Conservation (phyloP, 345 rosid genomes). For the Murraya koenigii region DNA sequence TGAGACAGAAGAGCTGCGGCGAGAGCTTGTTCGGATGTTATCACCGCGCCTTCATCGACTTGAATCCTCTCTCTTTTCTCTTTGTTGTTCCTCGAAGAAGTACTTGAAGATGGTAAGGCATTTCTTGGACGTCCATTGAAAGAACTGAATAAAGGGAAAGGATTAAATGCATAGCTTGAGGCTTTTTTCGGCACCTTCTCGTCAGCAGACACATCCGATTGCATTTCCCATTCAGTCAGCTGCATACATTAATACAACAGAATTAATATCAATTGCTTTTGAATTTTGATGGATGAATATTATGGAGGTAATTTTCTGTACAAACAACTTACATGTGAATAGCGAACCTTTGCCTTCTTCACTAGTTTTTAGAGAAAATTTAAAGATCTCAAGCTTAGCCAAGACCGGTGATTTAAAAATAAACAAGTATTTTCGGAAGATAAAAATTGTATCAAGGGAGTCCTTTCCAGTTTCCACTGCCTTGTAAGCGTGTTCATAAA, state of each 20-base stretch:
- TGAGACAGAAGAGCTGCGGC: conserved; percentile 32
- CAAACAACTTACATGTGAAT: too few species aligned
- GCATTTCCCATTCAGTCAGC: conserved; percentile 8
- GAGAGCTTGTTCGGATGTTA: conserved; percentile 25
- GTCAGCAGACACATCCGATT: not conserved
- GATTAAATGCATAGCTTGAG: not conserved
- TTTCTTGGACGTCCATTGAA: not conserved
- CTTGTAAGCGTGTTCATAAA: not conserved
- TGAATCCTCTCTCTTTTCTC: not conserved
- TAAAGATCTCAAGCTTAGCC: not conserved
- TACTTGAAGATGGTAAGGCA: not conserved
- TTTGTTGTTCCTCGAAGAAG: conserved; percentile 9
- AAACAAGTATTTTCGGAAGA: not conserved
- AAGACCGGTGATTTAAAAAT: not conserved
- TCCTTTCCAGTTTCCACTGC: not conserved
- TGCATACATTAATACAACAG: not conserved
- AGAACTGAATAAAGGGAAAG: not conserved
- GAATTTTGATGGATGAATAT: too few species aligned
- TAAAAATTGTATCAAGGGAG: not conserved
- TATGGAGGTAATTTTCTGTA: too few species aligned
- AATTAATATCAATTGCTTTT: too few species aligned
- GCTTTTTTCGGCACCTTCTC: not conserved
- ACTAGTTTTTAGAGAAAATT: too few species aligned
- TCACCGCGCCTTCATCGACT: conserved; percentile 4
- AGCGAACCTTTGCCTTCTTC: too few species aligned